Evolutionary conservation across 805 yeast species (phyloP).

Genomic region (Pichia gijzeniarum): DNA sequence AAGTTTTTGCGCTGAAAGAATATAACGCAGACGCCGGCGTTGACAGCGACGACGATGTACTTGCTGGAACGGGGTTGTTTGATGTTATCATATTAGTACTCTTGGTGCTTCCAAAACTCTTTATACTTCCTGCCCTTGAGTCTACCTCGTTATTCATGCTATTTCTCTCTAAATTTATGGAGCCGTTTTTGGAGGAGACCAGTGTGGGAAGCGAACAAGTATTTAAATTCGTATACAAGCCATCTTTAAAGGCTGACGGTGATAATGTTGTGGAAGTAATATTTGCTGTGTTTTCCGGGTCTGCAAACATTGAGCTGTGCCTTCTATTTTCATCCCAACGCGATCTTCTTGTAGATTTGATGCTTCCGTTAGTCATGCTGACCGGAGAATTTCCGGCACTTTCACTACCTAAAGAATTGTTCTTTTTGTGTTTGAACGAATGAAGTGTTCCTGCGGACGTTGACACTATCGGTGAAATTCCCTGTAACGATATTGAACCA

Average conservation of each 20-base stretch:
- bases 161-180: neutral
- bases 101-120: constrained; percentile 2
- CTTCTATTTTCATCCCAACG: neutral
- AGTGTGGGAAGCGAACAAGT: neutral
- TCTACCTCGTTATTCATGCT: neutral
- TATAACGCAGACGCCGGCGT: neutral
- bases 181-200: neutral
- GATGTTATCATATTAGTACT: neutral
- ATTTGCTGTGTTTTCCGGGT: neutral
- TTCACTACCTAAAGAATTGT: neutral
- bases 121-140: neutral
- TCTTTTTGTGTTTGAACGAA: neutral
- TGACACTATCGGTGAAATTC: constrained; percentile 2
- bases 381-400: neutral
- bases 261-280: neutral
- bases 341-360: neutral
- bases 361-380: neutral
- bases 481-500: neutral
- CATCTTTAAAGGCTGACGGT: neutral
- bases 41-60: neutral
- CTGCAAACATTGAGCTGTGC: neutral
- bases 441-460: neutral
- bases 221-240: neutral
- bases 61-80: neutral
- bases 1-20: neutral